These are phyloP conservation scores for Candida dendrica DNA, from an alignment of 805 yeast genomes.

Conservation along the genomic window DNA sequence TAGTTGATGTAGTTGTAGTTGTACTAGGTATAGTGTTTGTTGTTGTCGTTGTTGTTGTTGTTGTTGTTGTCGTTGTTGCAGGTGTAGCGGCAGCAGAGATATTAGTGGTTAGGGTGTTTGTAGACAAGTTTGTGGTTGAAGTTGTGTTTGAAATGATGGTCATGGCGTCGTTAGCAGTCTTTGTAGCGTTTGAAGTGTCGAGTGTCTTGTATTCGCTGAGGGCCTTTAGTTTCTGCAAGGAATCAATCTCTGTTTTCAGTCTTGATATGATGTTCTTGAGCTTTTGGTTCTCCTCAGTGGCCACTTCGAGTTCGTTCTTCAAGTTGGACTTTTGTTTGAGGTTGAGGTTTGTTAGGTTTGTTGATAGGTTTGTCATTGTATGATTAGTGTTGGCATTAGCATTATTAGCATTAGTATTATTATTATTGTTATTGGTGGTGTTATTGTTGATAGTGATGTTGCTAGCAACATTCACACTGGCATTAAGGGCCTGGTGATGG, in stretches of 20 bases:
- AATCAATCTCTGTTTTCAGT: constrained; percentile 31
- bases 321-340: constrained; percentile 10
- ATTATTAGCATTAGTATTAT: no score
- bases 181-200: background rate
- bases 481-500: no score
- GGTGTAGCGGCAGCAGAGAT: constrained; percentile 6
- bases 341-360: constrained; percentile 10
- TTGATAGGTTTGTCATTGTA: constrained; percentile 8
- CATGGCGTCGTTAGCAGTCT: background rate
- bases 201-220: background rate
- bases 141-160: background rate
- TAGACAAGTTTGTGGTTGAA: background rate
- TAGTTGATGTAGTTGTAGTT: no score
- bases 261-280: constrained; percentile 33
- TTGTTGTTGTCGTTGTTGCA: no score
- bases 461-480: no score
- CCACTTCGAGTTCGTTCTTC: constrained; percentile 32
- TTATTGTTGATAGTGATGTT: no score
- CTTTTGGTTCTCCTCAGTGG: constrained; percentile 36
- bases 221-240: constrained; percentile 9
- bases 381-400: constrained; percentile 4
- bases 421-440: background rate
- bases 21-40: no score
- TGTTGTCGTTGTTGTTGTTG: no score
- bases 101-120: background rate